phyloP scores from a whole-genome alignment of 192 early-diverging fungal genomes.

The Funneliformis geosporum region DNA sequence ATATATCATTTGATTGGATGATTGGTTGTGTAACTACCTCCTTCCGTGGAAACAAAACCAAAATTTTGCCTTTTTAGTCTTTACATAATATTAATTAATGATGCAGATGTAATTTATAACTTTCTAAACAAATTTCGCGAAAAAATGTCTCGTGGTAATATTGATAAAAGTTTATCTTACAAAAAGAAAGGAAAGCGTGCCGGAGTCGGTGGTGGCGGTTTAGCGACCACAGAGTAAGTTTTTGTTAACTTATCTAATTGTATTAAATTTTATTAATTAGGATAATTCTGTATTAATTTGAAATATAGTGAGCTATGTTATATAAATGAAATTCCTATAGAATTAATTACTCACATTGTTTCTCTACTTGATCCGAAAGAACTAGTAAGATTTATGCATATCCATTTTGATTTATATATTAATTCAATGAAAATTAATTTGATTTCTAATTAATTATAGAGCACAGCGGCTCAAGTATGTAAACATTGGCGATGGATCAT shows the following conservation, averaged over 20 bases:
- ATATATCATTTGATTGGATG: no score
- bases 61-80: no score
- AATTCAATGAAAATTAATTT: not conserved
- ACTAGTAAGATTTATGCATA: not conserved
- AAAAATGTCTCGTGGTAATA: not conserved
- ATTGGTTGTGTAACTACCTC: no score
- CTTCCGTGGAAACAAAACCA: no score
- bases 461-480: not conserved
- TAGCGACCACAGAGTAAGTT: not conserved
- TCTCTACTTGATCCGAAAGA: not conserved
- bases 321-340: slow-evolving; percentile 1
- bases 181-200: not conserved
- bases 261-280: not conserved
- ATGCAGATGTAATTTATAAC: no score
- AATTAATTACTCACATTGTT: slow-evolving; percentile 10
- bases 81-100: no score
- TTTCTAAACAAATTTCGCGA: not conserved
- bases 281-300: not conserved
- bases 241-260: not conserved
- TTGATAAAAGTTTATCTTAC: not conserved
- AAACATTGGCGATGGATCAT: slow-evolving; percentile 14
- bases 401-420: not conserved
- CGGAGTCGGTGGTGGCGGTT: not conserved
- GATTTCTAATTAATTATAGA: not conserved
- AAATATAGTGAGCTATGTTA: slow-evolving; percentile 1